Percentiles rank a stretch among this genome's conserved stretches.
Evolutionary conservation across 257 asterid genomes (phyloP).

Genomic region (Solanum rostratum): DNA sequence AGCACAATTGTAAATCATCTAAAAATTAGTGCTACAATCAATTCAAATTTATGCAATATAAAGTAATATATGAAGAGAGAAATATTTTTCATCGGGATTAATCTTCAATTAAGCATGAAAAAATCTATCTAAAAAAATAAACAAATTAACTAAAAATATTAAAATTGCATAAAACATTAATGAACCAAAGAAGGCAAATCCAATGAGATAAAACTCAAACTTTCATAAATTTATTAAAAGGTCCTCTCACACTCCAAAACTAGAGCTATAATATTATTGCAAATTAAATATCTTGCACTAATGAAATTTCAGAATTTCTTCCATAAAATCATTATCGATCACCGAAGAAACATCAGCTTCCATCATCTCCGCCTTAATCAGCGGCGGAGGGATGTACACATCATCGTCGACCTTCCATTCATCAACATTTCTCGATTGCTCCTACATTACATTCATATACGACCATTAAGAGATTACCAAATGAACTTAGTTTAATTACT

Average conservation of each 20-base stretch:
- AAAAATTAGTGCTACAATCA: no score
- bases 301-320: accelerated
- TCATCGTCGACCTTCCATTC: background rate
- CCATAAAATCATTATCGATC: background rate
- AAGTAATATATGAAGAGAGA: no score
- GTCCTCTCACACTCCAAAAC: background rate
- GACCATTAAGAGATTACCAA: no score
- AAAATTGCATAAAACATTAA: background rate
- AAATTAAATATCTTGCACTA: background rate
- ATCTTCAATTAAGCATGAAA: no score
- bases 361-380: background rate
- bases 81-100: no score
- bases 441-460: background rate
- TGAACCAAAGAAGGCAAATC: background rate
- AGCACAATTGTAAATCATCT: no score
- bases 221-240: background rate
- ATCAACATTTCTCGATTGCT: background rate
- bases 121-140: background rate
- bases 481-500: no score
- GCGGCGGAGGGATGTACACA: background rate
- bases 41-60: no score
- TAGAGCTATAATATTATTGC: background rate
- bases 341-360: background rate
- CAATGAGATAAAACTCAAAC: background rate
- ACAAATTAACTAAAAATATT: background rate